Evolutionary conservation across 495 filamentous ascomycete genomes (phyloP).

Genomic region (Trichoderma erinaceum): DNA sequence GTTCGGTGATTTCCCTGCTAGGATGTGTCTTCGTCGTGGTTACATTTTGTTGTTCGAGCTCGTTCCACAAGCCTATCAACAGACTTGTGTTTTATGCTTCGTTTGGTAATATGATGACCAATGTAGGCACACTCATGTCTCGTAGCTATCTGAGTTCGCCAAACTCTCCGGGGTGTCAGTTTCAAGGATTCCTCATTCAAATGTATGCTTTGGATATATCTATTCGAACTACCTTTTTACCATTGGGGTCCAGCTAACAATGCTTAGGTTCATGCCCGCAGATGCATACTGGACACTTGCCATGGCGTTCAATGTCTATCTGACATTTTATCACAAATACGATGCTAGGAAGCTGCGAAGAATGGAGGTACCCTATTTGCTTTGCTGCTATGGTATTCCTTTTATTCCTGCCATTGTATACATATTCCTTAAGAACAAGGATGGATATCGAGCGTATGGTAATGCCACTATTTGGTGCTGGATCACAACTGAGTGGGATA

Average conservation of each 20-base stretch:
- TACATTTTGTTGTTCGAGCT: slow-evolving; percentile 57
- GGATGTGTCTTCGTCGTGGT: slow-evolving; percentile 68
- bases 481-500: slow-evolving; percentile 59
- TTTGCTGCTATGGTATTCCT: slow-evolving; percentile 70
- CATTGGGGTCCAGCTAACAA: slow-evolving; percentile 18
- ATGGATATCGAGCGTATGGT: slow-evolving; percentile 60
- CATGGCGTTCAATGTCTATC: slow-evolving; percentile 84
- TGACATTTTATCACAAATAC: slow-evolving; percentile 77
- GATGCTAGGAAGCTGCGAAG: slow-evolving; percentile 58
- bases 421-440: slow-evolving; percentile 51
- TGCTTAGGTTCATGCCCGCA: slow-evolving; percentile 64
- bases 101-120: slow-evolving; percentile 77
- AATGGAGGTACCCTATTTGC: slow-evolving; percentile 67
- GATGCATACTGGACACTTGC: slow-evolving; percentile 76
- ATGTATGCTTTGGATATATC: slow-evolving; percentile 50
- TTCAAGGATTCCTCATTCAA: slow-evolving; percentile 66
- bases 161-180: slow-evolving; percentile 57
- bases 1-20: slow-evolving; percentile 63
- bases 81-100: slow-evolving; percentile 79
- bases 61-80: slow-evolving; percentile 83
- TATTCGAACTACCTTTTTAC: neutral
- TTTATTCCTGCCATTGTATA: slow-evolving; percentile 64
- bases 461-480: slow-evolving; percentile 83
- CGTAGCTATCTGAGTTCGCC: slow-evolving; percentile 45
- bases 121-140: slow-evolving; percentile 71